Evolutionary conservation across 2,329 filamentous ascomycete species (phyloP).

Genomic region (Colletotrichum australisinense): DNA sequence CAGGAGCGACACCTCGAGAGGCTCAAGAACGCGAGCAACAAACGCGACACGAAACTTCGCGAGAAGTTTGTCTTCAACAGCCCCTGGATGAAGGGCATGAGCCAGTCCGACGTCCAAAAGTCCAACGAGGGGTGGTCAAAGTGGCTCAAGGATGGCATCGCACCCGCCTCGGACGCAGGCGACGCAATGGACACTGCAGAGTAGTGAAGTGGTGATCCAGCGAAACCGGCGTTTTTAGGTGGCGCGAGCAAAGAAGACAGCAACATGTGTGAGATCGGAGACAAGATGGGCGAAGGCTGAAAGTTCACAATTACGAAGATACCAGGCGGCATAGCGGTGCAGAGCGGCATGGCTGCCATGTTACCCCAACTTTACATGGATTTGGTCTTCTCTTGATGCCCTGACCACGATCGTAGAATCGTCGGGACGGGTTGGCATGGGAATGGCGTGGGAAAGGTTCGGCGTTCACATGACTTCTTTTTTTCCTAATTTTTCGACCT

Average conservation of each 20-base stretch:
- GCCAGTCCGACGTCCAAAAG: slow-evolving; percentile 80
- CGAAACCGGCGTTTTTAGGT: background rate
- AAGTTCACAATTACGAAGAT: slow-evolving; percentile 33
- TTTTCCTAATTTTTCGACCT: background rate
- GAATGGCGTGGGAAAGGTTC: slow-evolving; percentile 22
- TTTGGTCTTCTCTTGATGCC: slow-evolving; percentile 29
- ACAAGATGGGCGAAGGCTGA: slow-evolving; percentile 10
- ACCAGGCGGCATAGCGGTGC: slow-evolving; percentile 36
- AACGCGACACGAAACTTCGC: slow-evolving; percentile 76
- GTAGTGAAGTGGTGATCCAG: slow-evolving; percentile 28
- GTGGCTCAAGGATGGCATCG: slow-evolving; percentile 63
- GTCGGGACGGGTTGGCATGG: slow-evolving; percentile 19
- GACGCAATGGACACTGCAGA: slow-evolving; percentile 40
- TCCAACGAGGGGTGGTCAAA: slow-evolving; percentile 74
- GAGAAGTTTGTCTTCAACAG: slow-evolving; percentile 88
- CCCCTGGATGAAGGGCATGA: slow-evolving; percentile 82
- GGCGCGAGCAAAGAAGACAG: background rate
- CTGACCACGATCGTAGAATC: background rate
- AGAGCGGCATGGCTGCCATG: slow-evolving; percentile 33
- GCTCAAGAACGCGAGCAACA: slow-evolving; percentile 66
- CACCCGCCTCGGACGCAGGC: slow-evolving; percentile 47
- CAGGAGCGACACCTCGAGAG: slow-evolving; percentile 57
- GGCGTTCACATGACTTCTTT: slow-evolving; percentile 35
- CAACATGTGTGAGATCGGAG: background rate
- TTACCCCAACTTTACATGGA: slow-evolving; percentile 23